Evolutionary conservation across 768 basidiomycete genomes (phyloP), one percentile per base, ranked within the genome.

Genomic region (Rhizopogon roseolus): DNA sequence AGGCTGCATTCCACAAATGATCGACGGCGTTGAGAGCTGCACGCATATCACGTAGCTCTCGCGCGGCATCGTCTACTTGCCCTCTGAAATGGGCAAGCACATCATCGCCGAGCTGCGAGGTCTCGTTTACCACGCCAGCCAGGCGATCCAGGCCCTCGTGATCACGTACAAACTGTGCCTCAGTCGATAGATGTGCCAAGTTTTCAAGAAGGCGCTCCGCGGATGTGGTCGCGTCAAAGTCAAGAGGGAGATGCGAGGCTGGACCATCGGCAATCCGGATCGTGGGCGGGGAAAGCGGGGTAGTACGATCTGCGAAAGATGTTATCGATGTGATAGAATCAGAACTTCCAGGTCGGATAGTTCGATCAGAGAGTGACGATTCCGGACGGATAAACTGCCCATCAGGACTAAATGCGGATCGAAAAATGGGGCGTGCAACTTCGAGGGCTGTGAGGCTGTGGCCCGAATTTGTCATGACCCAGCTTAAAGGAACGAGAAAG

Each of bases 381-480:
- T 68, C 70, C 7, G 80, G 71, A 16, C 82, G 78, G n/a, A 73
- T 57, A 37, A 64, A 66, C 46, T 79, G 78, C 5, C 70, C 67
- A 22, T 79, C 76, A n/a, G 73, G 62, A 38, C 78, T 80, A 64
- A 90, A 90, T 2, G 79, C 82, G 16, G 62, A 60, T n/a, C 80
- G 78, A 54, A 86, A 85, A 56, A 88, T 82, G 9, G 84, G 80
- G 65, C 81, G 81, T 25, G 81, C 81, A 8, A 90, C 81, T 54
- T 90, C 85, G 36, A 81, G 60, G 14, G 88, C 78, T 7, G 86
- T 89, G 34, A 89, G 69, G 25, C 84, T 86, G 54, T 27, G 50
- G 34, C 11, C 34, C 25, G n/a, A 39, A 29, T 37, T 25, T 52
- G 28, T 27, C 44, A 44, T 51, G 57, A 50, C 37, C 11, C 34